Evolutionary conservation across 306 rosid genomes (phyloP), one percentile per base, ranked within the genome.

Genomic region (Senna tora): DNA sequence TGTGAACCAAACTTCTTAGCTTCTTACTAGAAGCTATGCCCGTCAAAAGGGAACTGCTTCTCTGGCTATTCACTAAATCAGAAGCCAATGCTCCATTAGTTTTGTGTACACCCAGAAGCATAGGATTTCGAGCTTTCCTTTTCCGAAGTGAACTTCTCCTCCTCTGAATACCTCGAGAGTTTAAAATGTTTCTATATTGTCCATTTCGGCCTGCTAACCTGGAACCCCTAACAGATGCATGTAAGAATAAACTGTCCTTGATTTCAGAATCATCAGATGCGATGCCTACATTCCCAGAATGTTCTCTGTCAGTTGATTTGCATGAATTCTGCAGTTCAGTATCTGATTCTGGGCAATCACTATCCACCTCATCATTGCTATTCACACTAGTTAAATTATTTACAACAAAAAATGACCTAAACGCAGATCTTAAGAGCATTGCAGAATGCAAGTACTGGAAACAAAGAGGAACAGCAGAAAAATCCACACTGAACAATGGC

Each of bases 391-490:
- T 63, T 39, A 11, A 52, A 54, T 43, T 73, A 79, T 72, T 76
- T 67, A 74, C 80, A 54, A 78, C 58, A 42, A 52, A 46, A 66
- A 36, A 20, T 33, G 83, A 79, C 73, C 52, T 79, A 52, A 60
- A 64, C 49, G 59, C 25, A 25, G 63, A 81, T 79, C 81, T 85
- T 14, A 79, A 72, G 67, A 71, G 54, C 74, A 86, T 64, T 25
- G 42, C 20, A 55, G 75, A 78, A 58, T 84, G 88, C 84, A 88
- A 72, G 69, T 33, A n/a, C 78, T 69, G 68, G 64, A 87, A 93
- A 78, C 79, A 84, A 15, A 33, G 61, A 70, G 97, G 98, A 80
- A 87, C 53, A 6, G 97, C 93, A 46, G 98, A 84, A 77, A 87
- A 90, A 77, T 90, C 90, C 43, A 93, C 77, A 65, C 74, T 77